phyloP scores from a whole-genome alignment of 768 basidiomycete genomes.

The Trametopsis cervina region DNA sequence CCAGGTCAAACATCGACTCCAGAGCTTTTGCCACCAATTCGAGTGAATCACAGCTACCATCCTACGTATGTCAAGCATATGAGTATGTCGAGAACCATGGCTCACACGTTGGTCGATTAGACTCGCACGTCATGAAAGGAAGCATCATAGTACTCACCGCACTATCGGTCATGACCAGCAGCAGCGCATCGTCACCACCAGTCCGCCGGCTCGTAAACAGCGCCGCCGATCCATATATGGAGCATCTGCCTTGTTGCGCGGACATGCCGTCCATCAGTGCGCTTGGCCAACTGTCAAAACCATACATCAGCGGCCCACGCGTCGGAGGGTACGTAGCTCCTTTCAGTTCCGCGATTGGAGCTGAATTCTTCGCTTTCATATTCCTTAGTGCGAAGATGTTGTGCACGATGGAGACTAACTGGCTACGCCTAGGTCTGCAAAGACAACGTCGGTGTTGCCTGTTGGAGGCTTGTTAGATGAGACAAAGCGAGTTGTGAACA shows the following conservation, averaged over 20 bases:
- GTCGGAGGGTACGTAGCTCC: not conserved
- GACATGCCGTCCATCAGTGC: not conserved
- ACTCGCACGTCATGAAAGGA: not conserved
- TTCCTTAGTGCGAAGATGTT: not conserved
- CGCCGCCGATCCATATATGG: not conserved
- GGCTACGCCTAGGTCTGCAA: not conserved
- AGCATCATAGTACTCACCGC: not conserved
- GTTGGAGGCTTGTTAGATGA: not conserved
- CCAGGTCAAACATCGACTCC: not conserved
- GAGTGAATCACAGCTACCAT: no score
- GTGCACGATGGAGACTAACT: not conserved
- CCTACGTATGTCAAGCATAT: no score
- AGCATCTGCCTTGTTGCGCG: not conserved
- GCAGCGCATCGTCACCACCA: not conserved
- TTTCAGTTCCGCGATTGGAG: no score
- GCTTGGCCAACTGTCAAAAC: not conserved
- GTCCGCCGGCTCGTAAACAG: not conserved
- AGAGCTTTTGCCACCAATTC: no score
- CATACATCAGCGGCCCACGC: not conserved
- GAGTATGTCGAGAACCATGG: no score
- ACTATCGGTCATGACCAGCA: not conserved
- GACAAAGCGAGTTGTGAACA: no score
- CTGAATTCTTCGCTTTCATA: no score
- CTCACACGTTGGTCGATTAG: not conserved
- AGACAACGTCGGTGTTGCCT: not conserved